Conservation (phyloP, 2,329 filamentous ascomycete genomes). For the Akanthomyces dipterigenus region DNA sequence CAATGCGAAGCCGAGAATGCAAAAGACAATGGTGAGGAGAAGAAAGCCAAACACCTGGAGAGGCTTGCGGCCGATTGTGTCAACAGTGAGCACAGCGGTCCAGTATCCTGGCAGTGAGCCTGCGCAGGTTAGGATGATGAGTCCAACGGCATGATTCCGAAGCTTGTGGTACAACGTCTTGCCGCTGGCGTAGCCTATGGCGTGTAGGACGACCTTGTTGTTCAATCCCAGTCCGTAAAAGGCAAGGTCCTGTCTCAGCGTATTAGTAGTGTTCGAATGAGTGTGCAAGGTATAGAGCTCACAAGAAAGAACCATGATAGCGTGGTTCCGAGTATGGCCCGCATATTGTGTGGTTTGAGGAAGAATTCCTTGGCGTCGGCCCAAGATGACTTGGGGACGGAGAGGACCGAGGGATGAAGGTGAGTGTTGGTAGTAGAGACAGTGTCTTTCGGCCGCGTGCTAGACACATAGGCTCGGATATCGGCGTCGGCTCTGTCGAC, state of each 20-base stretch:
- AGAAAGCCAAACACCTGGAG: slow-evolving; percentile 62
- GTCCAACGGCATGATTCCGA: slow-evolving; percentile 67
- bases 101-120: slow-evolving; percentile 77
- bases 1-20: slow-evolving; percentile 55
- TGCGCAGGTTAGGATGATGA: slow-evolving; percentile 69
- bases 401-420: slow-evolving; percentile 44
- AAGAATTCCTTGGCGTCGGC: slow-evolving; percentile 62
- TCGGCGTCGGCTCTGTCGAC: slow-evolving; percentile 69
- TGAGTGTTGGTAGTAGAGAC: slow-evolving; percentile 22
- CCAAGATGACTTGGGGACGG: slow-evolving; percentile 64
- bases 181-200: slow-evolving; percentile 64
- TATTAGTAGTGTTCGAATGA: neutral
- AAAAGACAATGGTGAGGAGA: slow-evolving; percentile 55
- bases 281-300: slow-evolving; percentile 13
- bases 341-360: slow-evolving; percentile 60
- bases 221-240: slow-evolving; percentile 71
- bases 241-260: slow-evolving; percentile 48
- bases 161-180: slow-evolving; percentile 60
- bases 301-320: slow-evolving; percentile 75
- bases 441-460: slow-evolving; percentile 22
- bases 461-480: slow-evolving; percentile 52
- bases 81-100: slow-evolving; percentile 65
- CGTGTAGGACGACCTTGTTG: slow-evolving; percentile 61
- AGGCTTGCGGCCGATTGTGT: slow-evolving; percentile 69
- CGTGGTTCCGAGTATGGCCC: slow-evolving; percentile 67